These are phyloP conservation scores for Yarrowia sp. DNA, from an alignment of 805 yeast genomes.

Conservation along the genomic window DNA sequence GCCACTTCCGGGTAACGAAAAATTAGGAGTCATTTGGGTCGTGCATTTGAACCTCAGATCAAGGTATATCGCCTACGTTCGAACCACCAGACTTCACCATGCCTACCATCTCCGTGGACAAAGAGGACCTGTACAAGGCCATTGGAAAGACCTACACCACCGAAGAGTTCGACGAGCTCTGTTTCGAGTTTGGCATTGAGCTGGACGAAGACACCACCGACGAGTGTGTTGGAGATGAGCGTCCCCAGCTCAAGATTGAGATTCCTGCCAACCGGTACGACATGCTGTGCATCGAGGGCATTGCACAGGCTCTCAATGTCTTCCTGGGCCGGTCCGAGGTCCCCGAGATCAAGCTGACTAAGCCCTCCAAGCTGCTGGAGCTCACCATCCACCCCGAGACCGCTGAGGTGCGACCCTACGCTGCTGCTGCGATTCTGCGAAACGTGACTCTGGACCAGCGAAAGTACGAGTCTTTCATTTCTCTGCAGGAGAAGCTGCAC, in stretches of 20 bases:
- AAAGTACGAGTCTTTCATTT: constrained; percentile 91
- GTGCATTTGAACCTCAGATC: background rate
- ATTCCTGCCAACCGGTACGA: constrained; percentile 98
- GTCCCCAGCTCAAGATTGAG: constrained; percentile 97
- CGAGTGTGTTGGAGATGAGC: constrained; percentile 84
- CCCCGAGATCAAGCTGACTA: constrained; percentile 71
- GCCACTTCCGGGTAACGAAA: constrained; percentile 25
- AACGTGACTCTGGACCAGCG: constrained; percentile 81
- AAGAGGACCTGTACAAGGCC: constrained; percentile 84
- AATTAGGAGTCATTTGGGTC: constrained; percentile 27
- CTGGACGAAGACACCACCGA: constrained; percentile 96
- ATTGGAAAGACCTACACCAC: constrained; percentile 70
- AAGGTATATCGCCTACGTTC: constrained; percentile 11
- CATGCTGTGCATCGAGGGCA: constrained; percentile 97
- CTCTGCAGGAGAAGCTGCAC: constrained; percentile 95
- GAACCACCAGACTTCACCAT: constrained; percentile 51
- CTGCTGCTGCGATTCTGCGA: constrained; percentile 93
- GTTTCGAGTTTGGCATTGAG: constrained; percentile 97
- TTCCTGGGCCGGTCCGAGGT: constrained; percentile 72
- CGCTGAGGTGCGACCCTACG: constrained; percentile 81
- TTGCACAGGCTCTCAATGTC: constrained; percentile 92
- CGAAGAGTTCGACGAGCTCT: constrained; percentile 93
- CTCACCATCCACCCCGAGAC: constrained; percentile 81
- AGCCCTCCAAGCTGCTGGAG: constrained; percentile 64
- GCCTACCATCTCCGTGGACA: constrained; percentile 98